A percentile compares a stretch with the other conserved stretches of the same genome.
phyloP scores from a whole-genome alignment of 2,329 filamentous ascomycete species.

The Botrytis elliptica region DNA sequence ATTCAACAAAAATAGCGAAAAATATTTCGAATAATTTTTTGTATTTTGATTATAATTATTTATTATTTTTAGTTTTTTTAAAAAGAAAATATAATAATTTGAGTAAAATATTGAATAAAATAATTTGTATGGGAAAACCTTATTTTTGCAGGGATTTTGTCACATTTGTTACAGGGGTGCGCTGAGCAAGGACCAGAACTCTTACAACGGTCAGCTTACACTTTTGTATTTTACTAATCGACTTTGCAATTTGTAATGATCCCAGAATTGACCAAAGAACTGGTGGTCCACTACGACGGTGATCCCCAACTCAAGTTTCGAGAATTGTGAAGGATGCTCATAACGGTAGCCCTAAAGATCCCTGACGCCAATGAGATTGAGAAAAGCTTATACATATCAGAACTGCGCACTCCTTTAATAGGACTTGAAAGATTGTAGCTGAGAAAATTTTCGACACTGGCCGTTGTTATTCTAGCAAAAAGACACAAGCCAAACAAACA shows the following conservation, averaged over 20 bases:
- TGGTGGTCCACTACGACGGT: background rate
- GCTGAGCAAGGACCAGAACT: too few species aligned
- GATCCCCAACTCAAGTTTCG: background rate
- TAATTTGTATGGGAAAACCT: too few species aligned
- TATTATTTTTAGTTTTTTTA: too few species aligned
- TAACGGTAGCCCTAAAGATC: background rate
- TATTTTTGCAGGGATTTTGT: too few species aligned
- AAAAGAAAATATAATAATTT: too few species aligned
- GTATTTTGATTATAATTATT: too few species aligned
- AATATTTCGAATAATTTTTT: too few species aligned
- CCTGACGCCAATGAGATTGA: background rate
- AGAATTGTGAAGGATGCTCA: background rate
- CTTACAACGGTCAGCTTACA: constrained; percentile 19
- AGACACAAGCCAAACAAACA: background rate
- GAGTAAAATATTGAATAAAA: too few species aligned
- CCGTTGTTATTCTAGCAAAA: background rate
- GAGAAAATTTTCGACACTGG: background rate
- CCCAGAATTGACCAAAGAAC: background rate
- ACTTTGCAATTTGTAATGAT: constrained; percentile 15
- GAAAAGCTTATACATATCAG: background rate
- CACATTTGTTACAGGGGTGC: too few species aligned
- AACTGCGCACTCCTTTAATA: background rate
- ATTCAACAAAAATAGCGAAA: too few species aligned
- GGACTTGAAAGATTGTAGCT: background rate
- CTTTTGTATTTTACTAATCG: constrained; percentile 13